These are phyloP conservation scores for Tricholoma matsutake DNA, from an alignment of 768 basidiomycete species.

Conservation along the genomic window DNA sequence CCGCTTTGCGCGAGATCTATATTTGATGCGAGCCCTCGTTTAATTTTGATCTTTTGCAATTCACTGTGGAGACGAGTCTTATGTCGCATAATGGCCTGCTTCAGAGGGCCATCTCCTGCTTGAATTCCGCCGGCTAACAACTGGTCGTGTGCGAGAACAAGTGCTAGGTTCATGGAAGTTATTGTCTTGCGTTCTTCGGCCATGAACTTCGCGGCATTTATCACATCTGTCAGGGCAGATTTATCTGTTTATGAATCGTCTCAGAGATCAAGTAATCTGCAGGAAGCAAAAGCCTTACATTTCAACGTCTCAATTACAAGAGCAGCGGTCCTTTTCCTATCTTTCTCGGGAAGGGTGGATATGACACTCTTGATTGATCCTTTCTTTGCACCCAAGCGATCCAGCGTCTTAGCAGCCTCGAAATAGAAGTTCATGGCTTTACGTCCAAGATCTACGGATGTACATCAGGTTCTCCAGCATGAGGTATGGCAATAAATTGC, in stretches of 20 bases:
- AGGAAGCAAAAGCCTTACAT: slow-evolving; percentile 52
- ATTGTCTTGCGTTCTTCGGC: slow-evolving; percentile 75
- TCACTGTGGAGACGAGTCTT: slow-evolving; percentile 88
- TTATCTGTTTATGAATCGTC: slow-evolving; percentile 54
- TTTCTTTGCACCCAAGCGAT: slow-evolving; percentile 82
- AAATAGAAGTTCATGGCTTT: slow-evolving; percentile 92
- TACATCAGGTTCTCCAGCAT: slow-evolving; percentile 16
- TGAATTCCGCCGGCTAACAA: slow-evolving; percentile 84
- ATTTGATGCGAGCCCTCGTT: slow-evolving; percentile 63
- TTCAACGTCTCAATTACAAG: slow-evolving; percentile 94
- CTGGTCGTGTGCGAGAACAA: slow-evolving; percentile 90
- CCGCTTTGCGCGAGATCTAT: slow-evolving; percentile 58
- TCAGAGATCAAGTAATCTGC: neutral
- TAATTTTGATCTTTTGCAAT: slow-evolving; percentile 80
- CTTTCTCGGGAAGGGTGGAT: slow-evolving; percentile 67
- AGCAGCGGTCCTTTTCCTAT: slow-evolving; percentile 75
- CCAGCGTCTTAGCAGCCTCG: slow-evolving; percentile 79
- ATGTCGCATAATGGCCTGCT: slow-evolving; percentile 83
- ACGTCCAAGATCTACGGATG: slow-evolving; percentile 28
- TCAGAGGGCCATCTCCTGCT: slow-evolving; percentile 86
- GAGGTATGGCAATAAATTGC: slow-evolving; percentile 14
- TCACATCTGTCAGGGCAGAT: slow-evolving; percentile 66
- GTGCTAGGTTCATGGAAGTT: slow-evolving; percentile 69
- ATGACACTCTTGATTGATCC: slow-evolving; percentile 91
- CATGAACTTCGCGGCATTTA: slow-evolving; percentile 63